phyloP scores from a whole-genome alignment of 1,284 basidiomycete genomes.

The Uromyces viciae-fabae region DNA sequence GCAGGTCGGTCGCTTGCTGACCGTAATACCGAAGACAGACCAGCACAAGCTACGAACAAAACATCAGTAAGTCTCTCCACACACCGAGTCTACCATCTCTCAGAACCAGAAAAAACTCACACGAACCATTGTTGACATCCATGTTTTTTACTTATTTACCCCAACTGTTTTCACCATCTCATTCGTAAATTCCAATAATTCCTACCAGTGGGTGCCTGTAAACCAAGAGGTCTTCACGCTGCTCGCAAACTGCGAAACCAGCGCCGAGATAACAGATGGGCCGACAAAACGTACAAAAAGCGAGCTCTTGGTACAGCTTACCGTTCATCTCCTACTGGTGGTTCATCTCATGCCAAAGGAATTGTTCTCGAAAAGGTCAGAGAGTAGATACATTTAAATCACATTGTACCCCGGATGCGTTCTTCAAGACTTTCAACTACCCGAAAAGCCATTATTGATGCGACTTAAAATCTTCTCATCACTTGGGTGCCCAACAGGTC shows the following conservation, averaged over 20 bases:
- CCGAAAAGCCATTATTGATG: too few relatives aligned
- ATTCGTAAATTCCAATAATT: background rate
- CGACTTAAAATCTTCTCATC: too few relatives aligned
- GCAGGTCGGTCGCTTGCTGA: too few relatives aligned
- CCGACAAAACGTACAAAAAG: conserved; percentile 99
- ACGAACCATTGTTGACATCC: background rate
- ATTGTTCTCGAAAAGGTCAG: conserved; percentile 99
- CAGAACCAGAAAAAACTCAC: background rate
- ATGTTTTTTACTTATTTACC: background rate
- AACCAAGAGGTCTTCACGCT: conserved; percentile 99
- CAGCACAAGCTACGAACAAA: background rate
- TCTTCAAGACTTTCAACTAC: too few relatives aligned
- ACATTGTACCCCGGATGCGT: background rate
- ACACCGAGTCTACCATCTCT: background rate
- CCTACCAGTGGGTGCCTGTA: conserved; percentile 42
- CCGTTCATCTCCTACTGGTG: conserved; percentile 99
- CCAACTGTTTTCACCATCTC: background rate
- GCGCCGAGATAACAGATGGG: conserved; percentile 97
- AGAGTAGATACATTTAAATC: background rate
- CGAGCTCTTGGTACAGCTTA: conserved; percentile 98
- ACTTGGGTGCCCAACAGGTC: conserved; percentile 50
- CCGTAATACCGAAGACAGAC: background rate
- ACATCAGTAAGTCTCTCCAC: background rate
- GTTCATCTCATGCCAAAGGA: conserved; percentile 99
- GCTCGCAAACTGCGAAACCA: conserved; percentile 95